These are phyloP conservation scores for Phytophthora pini DNA, from an alignment of 352 stramenopile species.

Conservation along the genomic window DNA sequence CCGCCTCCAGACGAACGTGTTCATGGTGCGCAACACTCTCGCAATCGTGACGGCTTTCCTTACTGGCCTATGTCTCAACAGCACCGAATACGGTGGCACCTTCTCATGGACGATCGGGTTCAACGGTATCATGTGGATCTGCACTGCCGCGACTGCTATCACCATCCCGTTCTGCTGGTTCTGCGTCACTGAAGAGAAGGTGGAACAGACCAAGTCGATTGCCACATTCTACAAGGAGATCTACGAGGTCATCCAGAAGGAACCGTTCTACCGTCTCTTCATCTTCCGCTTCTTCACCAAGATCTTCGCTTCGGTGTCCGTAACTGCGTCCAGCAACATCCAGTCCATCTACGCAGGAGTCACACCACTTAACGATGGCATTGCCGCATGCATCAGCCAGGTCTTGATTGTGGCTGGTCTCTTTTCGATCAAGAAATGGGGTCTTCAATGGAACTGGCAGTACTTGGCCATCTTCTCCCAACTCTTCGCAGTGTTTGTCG, in stretches of 20 bases:
- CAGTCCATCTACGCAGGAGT: constrained; percentile 37
- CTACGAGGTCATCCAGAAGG: constrained; percentile 46
- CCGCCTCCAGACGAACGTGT: constrained; percentile 46
- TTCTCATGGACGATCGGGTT: constrained; percentile 55
- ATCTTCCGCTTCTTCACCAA: constrained; percentile 44
- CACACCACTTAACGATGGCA: constrained; percentile 32
- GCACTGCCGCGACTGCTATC: constrained; percentile 23
- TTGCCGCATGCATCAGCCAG: constrained; percentile 30
- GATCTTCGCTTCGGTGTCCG: constrained; percentile 33
- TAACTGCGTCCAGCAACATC: constrained; percentile 36
- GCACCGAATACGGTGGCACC: constrained; percentile 48
- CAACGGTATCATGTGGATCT: constrained; percentile 49
- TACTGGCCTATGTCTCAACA: constrained; percentile 54
- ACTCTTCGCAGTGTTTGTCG: constrained; percentile 41
- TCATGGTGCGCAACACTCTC: constrained; percentile 33
- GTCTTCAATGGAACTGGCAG: constrained; percentile 55
- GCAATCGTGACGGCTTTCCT: constrained; percentile 42
- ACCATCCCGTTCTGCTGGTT: constrained; percentile 48
- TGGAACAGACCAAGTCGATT: constrained; percentile 29
- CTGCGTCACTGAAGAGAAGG: constrained; percentile 43
- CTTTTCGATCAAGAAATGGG: constrained; percentile 47
- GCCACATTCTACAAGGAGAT: constrained; percentile 34
- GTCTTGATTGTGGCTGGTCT: constrained; percentile 31
- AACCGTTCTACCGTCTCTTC: constrained; percentile 39
- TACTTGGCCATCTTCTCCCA: constrained; percentile 38